Conservation (phyloP, 75 land plant genomes). For the Selaginella moellendorffii region DNA sequence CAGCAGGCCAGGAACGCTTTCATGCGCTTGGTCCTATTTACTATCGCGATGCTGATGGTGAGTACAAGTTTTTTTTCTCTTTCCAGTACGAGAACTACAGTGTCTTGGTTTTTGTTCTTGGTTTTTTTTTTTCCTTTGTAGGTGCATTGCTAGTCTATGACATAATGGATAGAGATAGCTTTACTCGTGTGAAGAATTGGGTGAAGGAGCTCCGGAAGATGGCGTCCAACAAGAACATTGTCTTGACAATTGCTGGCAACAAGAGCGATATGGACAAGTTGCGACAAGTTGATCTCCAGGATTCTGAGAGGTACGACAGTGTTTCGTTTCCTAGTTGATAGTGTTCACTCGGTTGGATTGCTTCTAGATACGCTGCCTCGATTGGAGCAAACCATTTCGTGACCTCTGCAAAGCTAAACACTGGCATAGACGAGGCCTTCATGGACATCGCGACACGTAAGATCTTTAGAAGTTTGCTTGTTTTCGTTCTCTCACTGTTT, state of each 20-base stretch:
- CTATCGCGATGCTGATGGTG: constrained; percentile 46
- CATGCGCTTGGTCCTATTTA: constrained; percentile 49
- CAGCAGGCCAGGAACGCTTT: constrained; percentile 46
- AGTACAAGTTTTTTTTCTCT: too few relatives aligned
- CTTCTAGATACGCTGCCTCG: constrained; percentile 30
- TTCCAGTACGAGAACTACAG: too few relatives aligned
- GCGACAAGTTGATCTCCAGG: constrained; percentile 30
- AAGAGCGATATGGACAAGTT: constrained; percentile 38
- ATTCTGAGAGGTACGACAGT: constrained; percentile 27
- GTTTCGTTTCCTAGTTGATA: background rate
- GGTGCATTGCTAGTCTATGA: constrained; percentile 42
- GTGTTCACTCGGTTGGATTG: background rate
- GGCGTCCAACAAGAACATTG: constrained; percentile 31
- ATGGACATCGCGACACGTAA: constrained; percentile 34
- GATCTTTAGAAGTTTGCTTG: background rate
- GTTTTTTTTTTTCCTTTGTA: constrained; percentile 13
- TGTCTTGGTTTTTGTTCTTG: background rate
- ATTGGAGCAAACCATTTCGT: constrained; percentile 42
- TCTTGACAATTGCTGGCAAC: constrained; percentile 37
- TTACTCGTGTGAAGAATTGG: constrained; percentile 39
- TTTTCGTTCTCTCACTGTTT: too few relatives aligned
- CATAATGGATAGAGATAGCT: constrained; percentile 36
- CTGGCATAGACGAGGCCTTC: constrained; percentile 41
- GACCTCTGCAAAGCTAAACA: constrained; percentile 35
- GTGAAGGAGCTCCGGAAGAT: constrained; percentile 44